Base-by-base conservation (phyloP, 352 stramenopile genomes). In the Phytophthora colocasiae region DNA sequence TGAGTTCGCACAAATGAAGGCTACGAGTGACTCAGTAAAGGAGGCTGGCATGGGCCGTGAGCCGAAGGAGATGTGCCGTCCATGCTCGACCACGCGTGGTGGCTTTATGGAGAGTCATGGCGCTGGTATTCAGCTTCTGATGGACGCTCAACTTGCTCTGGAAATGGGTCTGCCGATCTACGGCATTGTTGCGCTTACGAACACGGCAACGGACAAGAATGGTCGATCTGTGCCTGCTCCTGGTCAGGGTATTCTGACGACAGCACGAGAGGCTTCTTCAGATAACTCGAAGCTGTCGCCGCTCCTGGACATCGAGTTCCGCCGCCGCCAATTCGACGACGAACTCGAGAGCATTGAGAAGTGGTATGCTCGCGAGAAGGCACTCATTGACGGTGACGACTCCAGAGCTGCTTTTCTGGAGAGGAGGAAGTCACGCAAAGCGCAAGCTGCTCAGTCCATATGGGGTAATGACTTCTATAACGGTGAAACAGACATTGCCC, bases 71-170 rank as follows among this genome's bases (percentile, higher is more conserved):
- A 94, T 95, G 83, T 95, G 86, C 46, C 85, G 90, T 38, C 88
- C 88, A 39, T 96, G 88, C 72, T 81, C 87, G 27, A 84, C 77
- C 6, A 93, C 83, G 32, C 82, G 85, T 38, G 90, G 77, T 27
- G 90, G 90, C 41, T 97, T 97, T 58, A 95, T 97, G 87, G 90
- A 97, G 68, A 91, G 85, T 38, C 89, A 97, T 19, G 90, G 90
- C 10, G 86, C 89, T 44, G 90, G 88, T 55, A 96, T 94, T 57
- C 90, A 97, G 67, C 51, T 97, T 10, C 67, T 97, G 34, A 97
- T 96, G 90, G 87, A 96, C 39, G 90, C 87, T 2, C 78, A 95
- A 45, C 76, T 97, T 5, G 90, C 90, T 19, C 62, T 97, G 6
- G 90, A 96, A 53, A 96, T 97, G 83, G 88, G 87, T 24, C 78